These are phyloP conservation scores for Scutellaria minor DNA, from an alignment of 257 asterid genomes.

Conservation along the genomic window DNA sequence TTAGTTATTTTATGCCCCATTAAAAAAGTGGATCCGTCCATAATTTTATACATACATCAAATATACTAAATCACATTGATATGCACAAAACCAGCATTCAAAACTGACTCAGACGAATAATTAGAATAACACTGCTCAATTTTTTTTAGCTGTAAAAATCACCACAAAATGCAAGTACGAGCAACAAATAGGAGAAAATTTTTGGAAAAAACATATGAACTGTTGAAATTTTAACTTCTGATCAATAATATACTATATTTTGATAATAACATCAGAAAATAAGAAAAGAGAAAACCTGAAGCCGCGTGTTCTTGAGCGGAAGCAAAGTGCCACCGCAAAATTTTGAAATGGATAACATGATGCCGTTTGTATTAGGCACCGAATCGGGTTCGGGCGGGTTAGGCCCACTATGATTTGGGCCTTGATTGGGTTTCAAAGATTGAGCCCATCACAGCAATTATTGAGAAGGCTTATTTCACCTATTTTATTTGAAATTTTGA, in stretches of 20 bases:
- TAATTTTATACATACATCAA: neutral
- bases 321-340: slow-evolving; percentile 30
- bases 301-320: slow-evolving; percentile 26
- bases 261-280: neutral
- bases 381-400: slow-evolving; percentile 4
- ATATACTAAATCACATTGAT: neutral
- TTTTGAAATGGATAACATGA: slow-evolving; percentile 32
- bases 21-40: too few relatives aligned
- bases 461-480: too few relatives aligned
- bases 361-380: neutral
- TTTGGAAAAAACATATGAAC: neutral
- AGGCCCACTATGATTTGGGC: slow-evolving; percentile 7
- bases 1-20: too few relatives aligned
- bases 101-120: neutral
- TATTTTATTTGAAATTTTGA: too few relatives aligned
- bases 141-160: neutral
- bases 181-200: neutral
- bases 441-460: neutral
- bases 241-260: neutral
- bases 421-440: neutral
- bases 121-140: neutral
- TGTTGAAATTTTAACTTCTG: neutral
- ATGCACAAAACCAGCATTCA: neutral
- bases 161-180: neutral
- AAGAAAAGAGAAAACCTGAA: neutral